Evolutionary conservation across 768 basidiomycete species (phyloP).

Genomic region (Cystofilobasidium capitatum): DNA sequence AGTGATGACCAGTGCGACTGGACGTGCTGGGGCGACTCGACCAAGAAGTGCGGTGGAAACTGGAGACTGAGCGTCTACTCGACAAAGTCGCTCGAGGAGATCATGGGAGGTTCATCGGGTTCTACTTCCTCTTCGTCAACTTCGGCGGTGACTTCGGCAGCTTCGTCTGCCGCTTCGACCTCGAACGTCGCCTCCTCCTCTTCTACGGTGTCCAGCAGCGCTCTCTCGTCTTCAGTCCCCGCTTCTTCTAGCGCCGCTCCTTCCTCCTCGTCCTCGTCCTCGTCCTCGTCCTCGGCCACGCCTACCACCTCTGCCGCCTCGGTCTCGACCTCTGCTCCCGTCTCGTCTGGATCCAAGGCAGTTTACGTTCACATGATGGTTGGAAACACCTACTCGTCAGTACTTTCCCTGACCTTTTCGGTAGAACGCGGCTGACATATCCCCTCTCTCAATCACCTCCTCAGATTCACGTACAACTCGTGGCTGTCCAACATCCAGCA

Average conservation of each 20-base stretch:
- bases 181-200: background rate
- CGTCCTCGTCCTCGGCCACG: slow-evolving; percentile 2
- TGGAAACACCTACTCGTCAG: slow-evolving; percentile 55
- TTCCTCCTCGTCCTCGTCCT: slow-evolving; percentile 6
- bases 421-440: too few relatives aligned
- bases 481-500: slow-evolving; percentile 47
- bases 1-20: slow-evolving; percentile 7
- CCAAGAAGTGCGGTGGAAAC: slow-evolving; percentile 16
- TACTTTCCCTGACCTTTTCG: too few relatives aligned
- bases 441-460: too few relatives aligned
- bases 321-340: slow-evolving; percentile 5
- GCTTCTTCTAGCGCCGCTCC: background rate
- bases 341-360: slow-evolving; percentile 36
- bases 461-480: slow-evolving; percentile 52
- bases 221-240: background rate
- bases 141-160: too few relatives aligned
- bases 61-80: slow-evolving; percentile 26
- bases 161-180: background rate
- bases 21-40: slow-evolving; percentile 13
- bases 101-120: background rate
- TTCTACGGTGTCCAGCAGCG: background rate
- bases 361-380: slow-evolving; percentile 42
- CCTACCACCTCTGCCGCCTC: slow-evolving; percentile 12
- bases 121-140: too few relatives aligned
- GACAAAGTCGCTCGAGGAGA: background rate